Evolutionary conservation across 495 filamentous ascomycete species (phyloP), one percentile per base, ranked within the genome.

Genomic region (Acidomyces sp.): DNA sequence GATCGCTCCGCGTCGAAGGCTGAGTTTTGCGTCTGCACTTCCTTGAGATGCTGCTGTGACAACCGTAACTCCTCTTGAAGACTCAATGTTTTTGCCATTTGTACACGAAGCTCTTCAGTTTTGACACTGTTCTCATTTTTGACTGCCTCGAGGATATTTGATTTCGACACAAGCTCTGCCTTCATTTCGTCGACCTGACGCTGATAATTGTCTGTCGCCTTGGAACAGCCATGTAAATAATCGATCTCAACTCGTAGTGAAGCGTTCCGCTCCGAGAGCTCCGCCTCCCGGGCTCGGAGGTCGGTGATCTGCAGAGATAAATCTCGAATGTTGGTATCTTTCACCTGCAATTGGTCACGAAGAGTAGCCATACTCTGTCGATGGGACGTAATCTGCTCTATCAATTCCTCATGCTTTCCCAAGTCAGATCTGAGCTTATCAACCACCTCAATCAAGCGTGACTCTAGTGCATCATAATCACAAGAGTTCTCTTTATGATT

Each of bases 331-430:
- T n/a, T n/a, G n/a, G n/a, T n/a, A n/a, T n/a, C n/a, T n/a, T n/a
- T n/a, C n/a, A n/a, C n/a, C n/a, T n/a, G n/a, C n/a, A n/a, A n/a
- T n/a, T n/a, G n/a, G 12, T 52, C 39, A 28, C 37, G 39, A 10
- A 52, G 34, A 13, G 4, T 16, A 19, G 12, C 13, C 11, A 46
- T 37, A 9, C n/a, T 25, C 32, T 51, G 43, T 4, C 32, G 39
- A 4, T 48, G 34, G 12, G 6, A 19, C 4, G 25, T 25, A 18
- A 43, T 37, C 16, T 47, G 34, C 36, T 48, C 27, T 10, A 40
- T 11, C 17, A 48, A 30, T 5, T 43, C 24, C 34, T 44, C 44
- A 4, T 13, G 28, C 26, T 39, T 27, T 13, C 18, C 20, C 9
- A 48, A 12, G 6, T 37, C 26, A n/a, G n/a, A n/a, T n/a, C n/a